Conservation (phyloP, 2,329 filamentous ascomycete genomes). For the Fusarium marasasianum region DNA sequence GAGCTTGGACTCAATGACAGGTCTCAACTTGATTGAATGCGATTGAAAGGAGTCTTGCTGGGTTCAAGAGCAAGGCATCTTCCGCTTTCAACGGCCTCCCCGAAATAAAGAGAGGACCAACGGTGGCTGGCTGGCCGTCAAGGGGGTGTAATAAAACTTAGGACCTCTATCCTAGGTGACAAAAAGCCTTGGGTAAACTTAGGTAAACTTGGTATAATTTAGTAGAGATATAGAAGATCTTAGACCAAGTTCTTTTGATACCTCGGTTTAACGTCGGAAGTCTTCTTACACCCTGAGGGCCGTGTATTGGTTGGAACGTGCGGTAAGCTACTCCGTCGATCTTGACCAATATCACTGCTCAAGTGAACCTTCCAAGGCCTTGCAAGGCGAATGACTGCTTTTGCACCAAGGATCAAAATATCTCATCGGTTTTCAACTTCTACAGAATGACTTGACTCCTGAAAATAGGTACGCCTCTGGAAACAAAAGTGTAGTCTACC, state of each 20-base stretch:
- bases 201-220: no score
- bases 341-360: neutral
- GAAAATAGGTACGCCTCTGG: neutral
- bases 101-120: neutral
- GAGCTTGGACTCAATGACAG: neutral
- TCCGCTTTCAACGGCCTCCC: slow-evolving; percentile 13
- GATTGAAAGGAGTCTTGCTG: neutral
- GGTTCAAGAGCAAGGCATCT: neutral
- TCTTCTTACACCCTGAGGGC: no score
- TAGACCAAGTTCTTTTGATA: no score
- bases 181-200: no score
- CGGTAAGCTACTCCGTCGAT: neutral
- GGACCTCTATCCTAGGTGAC: no score
- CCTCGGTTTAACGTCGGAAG: no score
- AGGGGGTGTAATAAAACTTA: no score
- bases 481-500: neutral
- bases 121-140: neutral
- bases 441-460: neutral
- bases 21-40: neutral
- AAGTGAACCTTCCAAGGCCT: neutral
- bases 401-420: neutral
- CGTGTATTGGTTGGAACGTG: neutral
- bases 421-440: neutral
- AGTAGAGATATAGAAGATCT: no score
- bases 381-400: neutral